Evolutionary conservation across 495 filamentous ascomycete species (phyloP).

Genomic region (Hyaloscypha variabilis): DNA sequence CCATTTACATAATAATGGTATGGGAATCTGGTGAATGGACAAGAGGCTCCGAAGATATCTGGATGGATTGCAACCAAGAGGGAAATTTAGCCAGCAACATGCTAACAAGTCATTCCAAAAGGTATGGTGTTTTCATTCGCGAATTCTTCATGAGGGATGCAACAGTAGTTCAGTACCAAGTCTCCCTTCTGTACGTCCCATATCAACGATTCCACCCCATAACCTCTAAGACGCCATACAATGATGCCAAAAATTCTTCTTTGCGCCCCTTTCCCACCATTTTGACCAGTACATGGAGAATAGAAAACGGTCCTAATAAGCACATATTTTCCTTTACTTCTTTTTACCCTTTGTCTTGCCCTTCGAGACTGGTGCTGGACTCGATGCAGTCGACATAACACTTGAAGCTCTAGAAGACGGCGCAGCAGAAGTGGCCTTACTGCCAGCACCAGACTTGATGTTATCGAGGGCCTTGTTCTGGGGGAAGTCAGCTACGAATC

Average conservation of each 20-base stretch:
- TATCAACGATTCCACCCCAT: conserved; percentile 8
- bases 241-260: conserved; percentile 21
- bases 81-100: not conserved
- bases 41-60: not conserved
- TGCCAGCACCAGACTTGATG: conserved; percentile 52
- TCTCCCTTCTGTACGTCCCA: not conserved
- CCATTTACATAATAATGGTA: no score
- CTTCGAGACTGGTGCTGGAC: conserved; percentile 45
- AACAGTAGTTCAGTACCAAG: not conserved
- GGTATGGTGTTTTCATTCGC: not conserved
- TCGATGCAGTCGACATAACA: conserved; percentile 57
- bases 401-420: conserved; percentile 45
- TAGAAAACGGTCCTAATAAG: conserved; percentile 22
- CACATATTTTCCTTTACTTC: conserved; percentile 40
- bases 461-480: conserved; percentile 68
- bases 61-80: not conserved
- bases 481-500: conserved; percentile 6
- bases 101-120: not conserved
- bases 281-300: conserved; percentile 24
- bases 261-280: conserved; percentile 21
- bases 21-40: not conserved
- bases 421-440: conserved; percentile 33
- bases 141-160: not conserved
- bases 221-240: conserved; percentile 30
- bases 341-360: conserved; percentile 52